Evolutionary conservation across 805 yeast species (phyloP).

Genomic region (Yamadazyma phyllophila): DNA sequence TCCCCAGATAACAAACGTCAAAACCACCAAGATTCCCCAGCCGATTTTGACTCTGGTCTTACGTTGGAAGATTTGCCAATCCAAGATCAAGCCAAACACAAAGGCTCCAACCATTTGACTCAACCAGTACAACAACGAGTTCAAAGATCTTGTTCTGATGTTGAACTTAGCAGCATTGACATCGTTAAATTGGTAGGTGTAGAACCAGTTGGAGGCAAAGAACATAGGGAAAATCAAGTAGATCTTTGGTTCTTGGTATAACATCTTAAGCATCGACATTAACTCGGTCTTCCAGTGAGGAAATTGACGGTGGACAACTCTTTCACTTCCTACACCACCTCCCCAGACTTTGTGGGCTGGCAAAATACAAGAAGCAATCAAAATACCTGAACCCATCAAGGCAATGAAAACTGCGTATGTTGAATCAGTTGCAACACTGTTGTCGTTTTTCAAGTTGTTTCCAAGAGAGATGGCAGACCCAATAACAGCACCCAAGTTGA

Average conservation of each 20-base stretch:
- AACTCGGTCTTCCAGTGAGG: constrained; percentile 49
- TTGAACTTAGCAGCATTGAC: constrained; percentile 55
- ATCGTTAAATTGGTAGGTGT: constrained; percentile 62
- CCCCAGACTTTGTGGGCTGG: constrained; percentile 50
- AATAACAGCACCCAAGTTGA: constrained; percentile 61
- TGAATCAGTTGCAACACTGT: constrained; percentile 43
- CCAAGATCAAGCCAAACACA: constrained; percentile 48
- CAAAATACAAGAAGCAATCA: constrained; percentile 45
- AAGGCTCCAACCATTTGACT: constrained; percentile 59
- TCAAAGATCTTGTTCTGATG: constrained; percentile 59
- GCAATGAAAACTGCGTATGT: constrained; percentile 55
- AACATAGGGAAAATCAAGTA: constrained; percentile 58
- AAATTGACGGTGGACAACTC: constrained; percentile 43
- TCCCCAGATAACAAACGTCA: constrained; percentile 54
- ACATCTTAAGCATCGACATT: constrained; percentile 6
- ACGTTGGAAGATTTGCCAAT: constrained; percentile 40
- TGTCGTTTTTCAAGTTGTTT: constrained; percentile 42
- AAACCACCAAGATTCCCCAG: constrained; percentile 36
- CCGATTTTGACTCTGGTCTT: constrained; percentile 48
- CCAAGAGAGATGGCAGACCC: constrained; percentile 59
- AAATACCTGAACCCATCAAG: constrained; percentile 47
- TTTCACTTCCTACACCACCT: constrained; percentile 50
- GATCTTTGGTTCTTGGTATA: constrained; percentile 35
- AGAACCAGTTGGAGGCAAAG: constrained; percentile 64
- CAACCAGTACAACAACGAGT: constrained; percentile 60